phyloP scores from a whole-genome alignment of 768 basidiomycete species.

The Brasilioporus rufonigricans region DNA sequence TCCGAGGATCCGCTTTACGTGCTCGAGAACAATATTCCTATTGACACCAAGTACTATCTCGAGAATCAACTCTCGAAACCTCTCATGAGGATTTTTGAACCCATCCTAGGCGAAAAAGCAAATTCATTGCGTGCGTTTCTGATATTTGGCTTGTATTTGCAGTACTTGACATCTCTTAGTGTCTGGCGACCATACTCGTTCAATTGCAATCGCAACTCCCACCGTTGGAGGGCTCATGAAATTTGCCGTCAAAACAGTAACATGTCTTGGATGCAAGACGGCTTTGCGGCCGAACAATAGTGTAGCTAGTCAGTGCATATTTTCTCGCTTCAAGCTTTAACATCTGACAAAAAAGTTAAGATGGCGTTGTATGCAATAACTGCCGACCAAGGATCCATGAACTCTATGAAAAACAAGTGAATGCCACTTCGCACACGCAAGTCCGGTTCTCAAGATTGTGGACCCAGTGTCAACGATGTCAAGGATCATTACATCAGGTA shows the following conservation, averaged over 20 bases:
- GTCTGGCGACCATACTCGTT: slow-evolving; percentile 92
- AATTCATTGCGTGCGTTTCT: slow-evolving; percentile 65
- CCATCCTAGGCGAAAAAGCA: slow-evolving; percentile 92
- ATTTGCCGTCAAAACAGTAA: slow-evolving; percentile 94
- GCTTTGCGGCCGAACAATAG: slow-evolving; percentile 78
- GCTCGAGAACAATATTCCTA: slow-evolving; percentile 95
- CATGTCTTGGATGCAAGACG: slow-evolving; percentile 95
- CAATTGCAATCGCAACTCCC: slow-evolving; percentile 95
- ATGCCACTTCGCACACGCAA: slow-evolving; percentile 73
- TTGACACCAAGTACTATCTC: slow-evolving; percentile 97
- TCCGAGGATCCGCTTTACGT: slow-evolving; percentile 98
- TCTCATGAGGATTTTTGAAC: slow-evolving; percentile 96
- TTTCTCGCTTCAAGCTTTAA: neutral
- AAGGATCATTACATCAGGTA: slow-evolving; percentile 95
- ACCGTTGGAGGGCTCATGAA: slow-evolving; percentile 98
- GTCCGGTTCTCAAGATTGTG: slow-evolving; percentile 92
- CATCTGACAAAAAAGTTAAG: slow-evolving; percentile 37
- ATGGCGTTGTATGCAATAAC: slow-evolving; percentile 92
- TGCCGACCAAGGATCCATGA: slow-evolving; percentile 84
- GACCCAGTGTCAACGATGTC: slow-evolving; percentile 99
- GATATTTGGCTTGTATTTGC: neutral
- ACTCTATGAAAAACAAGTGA: slow-evolving; percentile 88
- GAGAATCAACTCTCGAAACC: slow-evolving; percentile 98
- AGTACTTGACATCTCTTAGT: slow-evolving; percentile 46
- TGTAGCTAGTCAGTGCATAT: slow-evolving; percentile 50